Evolutionary conservation across 2,329 filamentous ascomycete species (phyloP).

Genomic region (Lachnellula occidentalis): DNA sequence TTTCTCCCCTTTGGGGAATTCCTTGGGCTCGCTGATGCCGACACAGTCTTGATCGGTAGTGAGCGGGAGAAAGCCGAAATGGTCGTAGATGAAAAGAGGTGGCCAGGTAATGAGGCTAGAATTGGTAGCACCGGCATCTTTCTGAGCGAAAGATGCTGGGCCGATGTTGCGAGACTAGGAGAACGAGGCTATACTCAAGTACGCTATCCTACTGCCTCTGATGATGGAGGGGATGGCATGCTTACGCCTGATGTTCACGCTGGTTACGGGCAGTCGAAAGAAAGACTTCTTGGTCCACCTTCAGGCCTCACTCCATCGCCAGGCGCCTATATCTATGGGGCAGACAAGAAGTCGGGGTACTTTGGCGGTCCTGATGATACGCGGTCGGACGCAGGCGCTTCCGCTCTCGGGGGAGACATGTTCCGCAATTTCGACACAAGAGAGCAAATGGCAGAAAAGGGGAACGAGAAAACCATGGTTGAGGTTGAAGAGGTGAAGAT

Average conservation of each 20-base stretch:
- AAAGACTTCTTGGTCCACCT: conserved; percentile 45
- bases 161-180: conserved; percentile 73
- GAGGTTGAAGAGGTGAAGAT: conserved; percentile 83
- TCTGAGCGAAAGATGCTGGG: conserved; percentile 92
- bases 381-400: conserved; percentile 85
- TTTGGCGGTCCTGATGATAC: conserved; percentile 72
- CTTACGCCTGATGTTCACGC: conserved; percentile 48
- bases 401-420: conserved; percentile 95
- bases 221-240: conserved; percentile 56
- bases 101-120: conserved; percentile 86
- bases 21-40: conserved; percentile 77
- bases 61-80: conserved; percentile 88
- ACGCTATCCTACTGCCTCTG: conserved; percentile 50
- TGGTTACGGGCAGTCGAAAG: conserved; percentile 57
- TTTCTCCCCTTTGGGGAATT: conserved; percentile 97
- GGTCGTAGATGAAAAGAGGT: conserved; percentile 86
- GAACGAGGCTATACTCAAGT: conserved; percentile 53
- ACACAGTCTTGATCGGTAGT: conserved; percentile 81
- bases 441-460: conserved; percentile 91
- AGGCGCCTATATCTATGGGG: conserved; percentile 57
- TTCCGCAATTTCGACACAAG: conserved; percentile 94
- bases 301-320: conserved; percentile 48
- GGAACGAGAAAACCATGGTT: conserved; percentile 81
- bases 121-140: conserved; percentile 92
- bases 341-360: conserved; percentile 75